Base-by-base conservation (phyloP, 495 filamentous ascomycete species). In the Filosporella fistucella region DNA sequence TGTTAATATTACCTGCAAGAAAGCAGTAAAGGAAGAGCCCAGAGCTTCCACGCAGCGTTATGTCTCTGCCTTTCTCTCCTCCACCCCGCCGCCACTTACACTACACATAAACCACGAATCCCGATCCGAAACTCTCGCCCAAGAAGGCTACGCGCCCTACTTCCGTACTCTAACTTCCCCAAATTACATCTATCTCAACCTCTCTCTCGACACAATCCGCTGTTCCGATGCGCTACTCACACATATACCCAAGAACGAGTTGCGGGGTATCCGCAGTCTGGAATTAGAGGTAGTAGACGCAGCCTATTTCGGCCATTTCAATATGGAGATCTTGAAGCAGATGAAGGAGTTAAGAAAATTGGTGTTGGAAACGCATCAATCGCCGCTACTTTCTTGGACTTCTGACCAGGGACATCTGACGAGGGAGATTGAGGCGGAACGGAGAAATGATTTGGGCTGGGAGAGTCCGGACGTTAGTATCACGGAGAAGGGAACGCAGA, bases 1-100 rank as follows among this genome's bases (percentile, higher is more conserved):
- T 4, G 24, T 53, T 16, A 23, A 13, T 14, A 43, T 50, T 3
- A 25, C 17, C 2, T 42, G 47, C 26, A 34, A 43, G 14, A 50
- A 44, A 50, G 32, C 13, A 5, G 5, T 35, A n/a, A n/a, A n/a
- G n/a, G n/a, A n/a, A 8, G 23, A 16, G 11, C 17, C 38, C 1
- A 21, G 20, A 7, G 18, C 13, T 14, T 16, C 14, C 12, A n/a
- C n/a, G n/a, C n/a, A n/a, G n/a, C 23, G 23, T 11, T 33, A 6
- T 21, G 42, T 17, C 1, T 11, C 29, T 16, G 13, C 23, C 22
- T 33, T 30, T 21, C 13, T 18, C 8, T 30, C 42, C 7, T 29
- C 23, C 9, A 30, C 25, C 24, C 23, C 42, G 1, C 42, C 42
- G 14, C 42, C 42, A 9, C n/a, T 28, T 7, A n/a, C 28, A 16